Percentiles rank a stretch among this genome's conserved stretches.
Evolutionary conservation across 495 filamentous ascomycete species (phyloP).

Genomic region (Hypoxylon perforatum): DNA sequence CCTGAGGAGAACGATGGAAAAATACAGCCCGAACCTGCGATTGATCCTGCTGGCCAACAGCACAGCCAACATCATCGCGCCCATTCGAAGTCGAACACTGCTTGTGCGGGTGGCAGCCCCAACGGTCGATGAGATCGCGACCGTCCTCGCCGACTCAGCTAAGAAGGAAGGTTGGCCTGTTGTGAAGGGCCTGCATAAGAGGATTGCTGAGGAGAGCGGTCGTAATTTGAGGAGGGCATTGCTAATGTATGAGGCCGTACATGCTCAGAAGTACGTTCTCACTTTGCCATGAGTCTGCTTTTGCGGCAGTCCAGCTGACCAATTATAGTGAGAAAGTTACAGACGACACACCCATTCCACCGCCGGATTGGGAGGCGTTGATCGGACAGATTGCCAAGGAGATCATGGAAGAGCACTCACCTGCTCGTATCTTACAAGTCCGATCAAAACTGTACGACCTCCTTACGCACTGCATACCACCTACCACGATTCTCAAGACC

Average conservation of each 20-base stretch:
- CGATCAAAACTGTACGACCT: slow-evolving; percentile 94
- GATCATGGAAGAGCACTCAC: slow-evolving; percentile 90
- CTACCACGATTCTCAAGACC: slow-evolving; percentile 91
- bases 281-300: not conserved
- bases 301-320: slow-evolving; percentile 17
- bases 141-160: slow-evolving; percentile 78
- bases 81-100: slow-evolving; percentile 88
- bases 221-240: slow-evolving; percentile 89
- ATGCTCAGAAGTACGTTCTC: slow-evolving; percentile 87
- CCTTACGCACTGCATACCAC: slow-evolving; percentile 94
- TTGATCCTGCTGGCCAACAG: slow-evolving; percentile 93
- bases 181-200: slow-evolving; percentile 74
- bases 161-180: slow-evolving; percentile 80
- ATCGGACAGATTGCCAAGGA: slow-evolving; percentile 88
- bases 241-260: slow-evolving; percentile 95
- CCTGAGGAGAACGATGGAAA: slow-evolving; percentile 96
- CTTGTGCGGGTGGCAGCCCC: slow-evolving; percentile 93
- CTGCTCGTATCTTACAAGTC: slow-evolving; percentile 84
- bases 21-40: slow-evolving; percentile 94
- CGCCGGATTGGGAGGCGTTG: slow-evolving; percentile 94
- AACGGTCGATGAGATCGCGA: slow-evolving; percentile 82
- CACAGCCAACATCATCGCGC: slow-evolving; percentile 97
- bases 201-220: slow-evolving; percentile 91
- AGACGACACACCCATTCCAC: slow-evolving; percentile 87
- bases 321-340: slow-evolving; percentile 83